phyloP scores from a whole-genome alignment of 257 asterid species.

The Ballota nigra region DNA sequence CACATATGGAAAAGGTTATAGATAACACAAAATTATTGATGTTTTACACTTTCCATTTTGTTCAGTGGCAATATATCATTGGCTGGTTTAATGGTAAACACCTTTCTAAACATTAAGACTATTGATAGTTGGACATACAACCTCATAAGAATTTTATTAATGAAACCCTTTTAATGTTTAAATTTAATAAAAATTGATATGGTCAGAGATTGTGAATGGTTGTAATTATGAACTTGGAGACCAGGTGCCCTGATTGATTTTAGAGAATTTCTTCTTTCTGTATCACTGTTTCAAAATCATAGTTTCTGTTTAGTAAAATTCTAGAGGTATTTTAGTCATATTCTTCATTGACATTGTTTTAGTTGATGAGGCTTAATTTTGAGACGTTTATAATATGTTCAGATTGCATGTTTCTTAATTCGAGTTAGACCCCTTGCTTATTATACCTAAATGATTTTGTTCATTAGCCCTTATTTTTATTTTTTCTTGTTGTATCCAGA shows the following conservation, averaged over 20 bases:
- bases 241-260: not conserved
- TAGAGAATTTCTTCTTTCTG: not conserved
- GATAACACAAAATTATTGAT: not conserved
- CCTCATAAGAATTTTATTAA: not conserved
- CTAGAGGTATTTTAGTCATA: not conserved
- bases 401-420: not conserved
- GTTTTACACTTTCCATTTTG: not conserved
- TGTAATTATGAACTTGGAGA: not conserved
- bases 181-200: not conserved
- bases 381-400: not conserved
- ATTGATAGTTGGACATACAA: not conserved
- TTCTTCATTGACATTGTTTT: not conserved
- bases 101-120: not conserved
- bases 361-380: constrained; percentile 3
- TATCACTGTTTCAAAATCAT: not conserved
- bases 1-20: not conserved
- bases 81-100: not conserved
- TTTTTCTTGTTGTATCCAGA: not conserved
- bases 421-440: not conserved
- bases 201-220: not conserved
- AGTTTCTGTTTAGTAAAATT: not conserved
- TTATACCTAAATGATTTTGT: not conserved
- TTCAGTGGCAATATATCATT: not conserved
- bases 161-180: not conserved
- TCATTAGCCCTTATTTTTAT: not conserved